Conservation (phyloP, 2,329 filamentous ascomycete genomes). For the Colletotrichum sp. region DNA sequence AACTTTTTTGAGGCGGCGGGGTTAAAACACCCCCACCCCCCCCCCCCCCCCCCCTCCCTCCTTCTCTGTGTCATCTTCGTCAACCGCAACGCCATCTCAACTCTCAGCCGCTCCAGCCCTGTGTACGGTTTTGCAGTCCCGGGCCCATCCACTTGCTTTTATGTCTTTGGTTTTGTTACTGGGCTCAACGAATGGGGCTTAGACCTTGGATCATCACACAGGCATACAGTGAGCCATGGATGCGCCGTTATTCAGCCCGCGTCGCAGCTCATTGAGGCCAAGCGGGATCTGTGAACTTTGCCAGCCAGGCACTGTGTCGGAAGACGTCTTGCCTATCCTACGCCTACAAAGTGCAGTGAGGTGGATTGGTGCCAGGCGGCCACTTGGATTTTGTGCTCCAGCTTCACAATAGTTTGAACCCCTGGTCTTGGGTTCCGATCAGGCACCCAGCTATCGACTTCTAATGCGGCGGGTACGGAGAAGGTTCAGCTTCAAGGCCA, state of each 20-base stretch:
- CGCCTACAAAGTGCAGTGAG: background rate
- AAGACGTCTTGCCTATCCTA: background rate
- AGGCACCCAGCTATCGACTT: background rate
- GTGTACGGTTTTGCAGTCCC: background rate
- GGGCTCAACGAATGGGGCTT: background rate
- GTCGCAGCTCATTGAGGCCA: background rate
- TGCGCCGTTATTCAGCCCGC: background rate
- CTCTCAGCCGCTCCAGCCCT: background rate
- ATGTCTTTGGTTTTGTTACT: background rate
- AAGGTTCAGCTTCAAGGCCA: background rate
- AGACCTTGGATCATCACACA: background rate
- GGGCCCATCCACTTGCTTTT: background rate
- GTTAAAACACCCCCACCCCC: no score
- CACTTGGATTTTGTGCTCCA: background rate
- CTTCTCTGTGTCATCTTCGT: background rate
- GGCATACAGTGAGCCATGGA: background rate
- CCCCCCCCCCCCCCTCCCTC: no score
- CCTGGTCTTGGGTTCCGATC: constrained; percentile 13
- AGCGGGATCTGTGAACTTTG: background rate
- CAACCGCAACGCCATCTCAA: background rate
- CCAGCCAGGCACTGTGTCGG: background rate
- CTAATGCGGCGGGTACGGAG: background rate
- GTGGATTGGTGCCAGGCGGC: background rate
- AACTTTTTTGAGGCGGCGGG: no score
- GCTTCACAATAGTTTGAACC: background rate